Percentiles rank a stretch among this genome's conserved stretches.
These are phyloP conservation scores for Aspergillus indologenus DNA, from an alignment of 495 filamentous ascomycete genomes.

Conservation along the genomic window DNA sequence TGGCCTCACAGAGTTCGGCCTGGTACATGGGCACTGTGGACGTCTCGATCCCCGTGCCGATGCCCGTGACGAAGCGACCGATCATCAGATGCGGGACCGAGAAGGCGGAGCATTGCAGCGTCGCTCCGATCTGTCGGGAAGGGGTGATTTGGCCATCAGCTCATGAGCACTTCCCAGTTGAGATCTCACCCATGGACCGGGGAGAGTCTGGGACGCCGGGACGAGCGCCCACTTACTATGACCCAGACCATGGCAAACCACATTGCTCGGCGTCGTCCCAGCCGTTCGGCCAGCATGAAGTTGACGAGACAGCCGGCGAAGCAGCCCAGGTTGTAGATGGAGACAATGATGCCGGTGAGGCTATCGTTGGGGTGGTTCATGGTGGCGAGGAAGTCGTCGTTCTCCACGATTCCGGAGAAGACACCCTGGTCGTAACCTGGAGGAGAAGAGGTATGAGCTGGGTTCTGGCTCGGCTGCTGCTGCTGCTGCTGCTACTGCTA, in stretches of 20 bases:
- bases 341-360: conserved; percentile 46
- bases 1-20: conserved; percentile 43
- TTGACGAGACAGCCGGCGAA: conserved; percentile 44
- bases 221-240: conserved; percentile 20
- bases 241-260: conserved; percentile 38
- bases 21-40: conserved; percentile 51
- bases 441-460: background rate
- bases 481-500: no score
- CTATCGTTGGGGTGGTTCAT: conserved; percentile 42
- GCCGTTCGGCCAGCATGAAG: conserved; percentile 45
- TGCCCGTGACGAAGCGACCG: conserved; percentile 47
- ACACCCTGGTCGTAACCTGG: conserved; percentile 55
- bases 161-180: no score
- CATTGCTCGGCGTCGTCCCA: conserved; percentile 46
- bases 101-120: conserved; percentile 43
- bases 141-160: background rate
- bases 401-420: conserved; percentile 48
- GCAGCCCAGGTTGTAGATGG: conserved; percentile 52
- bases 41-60: conserved; percentile 52
- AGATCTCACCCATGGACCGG: no score
- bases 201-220: no score
- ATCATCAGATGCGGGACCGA: conserved; percentile 46
- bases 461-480: background rate
- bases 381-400: conserved; percentile 44
- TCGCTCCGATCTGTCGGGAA: conserved; percentile 31